Evolutionary conservation across 2,329 filamentous ascomycete species (phyloP).

Genomic region (Cladophialophora chaetospira): DNA sequence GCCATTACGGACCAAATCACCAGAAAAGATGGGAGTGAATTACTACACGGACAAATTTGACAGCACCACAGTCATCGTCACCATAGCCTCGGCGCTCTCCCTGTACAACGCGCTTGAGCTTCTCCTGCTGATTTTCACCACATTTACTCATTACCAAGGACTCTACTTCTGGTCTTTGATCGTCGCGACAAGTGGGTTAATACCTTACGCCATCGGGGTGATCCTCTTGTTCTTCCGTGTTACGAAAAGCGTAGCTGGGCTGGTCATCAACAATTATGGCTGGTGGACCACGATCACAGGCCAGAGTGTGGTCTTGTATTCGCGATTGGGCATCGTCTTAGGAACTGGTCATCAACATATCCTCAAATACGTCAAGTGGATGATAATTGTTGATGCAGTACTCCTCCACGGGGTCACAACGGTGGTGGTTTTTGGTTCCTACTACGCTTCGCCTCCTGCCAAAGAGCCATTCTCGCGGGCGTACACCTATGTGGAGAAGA

Average conservation of each 20-base stretch:
- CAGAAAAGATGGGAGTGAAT: conserved; percentile 1
- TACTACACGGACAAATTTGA: conserved; percentile 10
- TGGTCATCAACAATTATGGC: conserved; percentile 44
- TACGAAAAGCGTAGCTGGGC: conserved; percentile 26
- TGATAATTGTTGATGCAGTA: conserved; percentile 50
- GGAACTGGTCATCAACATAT: conserved; percentile 31
- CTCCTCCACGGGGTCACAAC: conserved; percentile 48
- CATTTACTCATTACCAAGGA: conserved; percentile 49
- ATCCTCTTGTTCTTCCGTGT: conserved; percentile 49
- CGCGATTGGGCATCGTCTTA: conserved; percentile 51
- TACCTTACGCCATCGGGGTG: conserved; percentile 50
- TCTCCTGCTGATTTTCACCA: conserved; percentile 50
- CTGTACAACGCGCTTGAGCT: conserved; percentile 55
- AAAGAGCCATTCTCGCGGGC: conserved; percentile 35
- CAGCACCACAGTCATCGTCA: conserved; percentile 10
- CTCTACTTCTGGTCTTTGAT: conserved; percentile 55
- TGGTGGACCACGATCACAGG: conserved; percentile 53
- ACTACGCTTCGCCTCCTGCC: conserved; percentile 32
- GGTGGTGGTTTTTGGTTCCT: conserved; percentile 46
- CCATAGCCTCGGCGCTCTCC: conserved; percentile 7
- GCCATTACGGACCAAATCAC: no score
- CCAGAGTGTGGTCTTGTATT: conserved; percentile 54
- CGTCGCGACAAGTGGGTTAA: conserved; percentile 47
- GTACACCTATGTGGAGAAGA: conserved; percentile 54
- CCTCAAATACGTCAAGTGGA: conserved; percentile 45